phyloP scores from a whole-genome alignment of 2,329 filamentous ascomycete species.

The Calonectria honghensis region DNA sequence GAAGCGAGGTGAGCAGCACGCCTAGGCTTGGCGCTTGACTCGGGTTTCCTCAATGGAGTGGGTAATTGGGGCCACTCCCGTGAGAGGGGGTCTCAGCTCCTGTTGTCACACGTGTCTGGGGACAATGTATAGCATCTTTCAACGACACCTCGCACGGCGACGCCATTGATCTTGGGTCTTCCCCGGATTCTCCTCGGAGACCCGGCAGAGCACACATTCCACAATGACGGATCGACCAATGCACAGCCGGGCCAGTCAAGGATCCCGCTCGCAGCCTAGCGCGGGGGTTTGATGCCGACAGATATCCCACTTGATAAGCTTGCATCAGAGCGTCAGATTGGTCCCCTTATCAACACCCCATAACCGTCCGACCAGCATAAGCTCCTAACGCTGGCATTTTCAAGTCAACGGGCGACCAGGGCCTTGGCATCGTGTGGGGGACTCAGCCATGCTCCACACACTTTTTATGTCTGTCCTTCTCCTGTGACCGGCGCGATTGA shows the following conservation, averaged over 20 bases:
- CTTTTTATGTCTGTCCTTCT: neutral
- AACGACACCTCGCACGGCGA: constrained; percentile 1
- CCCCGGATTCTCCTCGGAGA: constrained; percentile 23
- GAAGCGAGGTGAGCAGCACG: constrained; percentile 2
- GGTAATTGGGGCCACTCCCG: constrained; percentile 7
- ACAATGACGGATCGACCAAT: constrained; percentile 13
- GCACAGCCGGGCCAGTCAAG: constrained; percentile 22
- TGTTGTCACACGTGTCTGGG: neutral
- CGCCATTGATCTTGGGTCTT: neutral
- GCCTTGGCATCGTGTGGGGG: constrained; percentile 23
- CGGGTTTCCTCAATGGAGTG: constrained; percentile 11
- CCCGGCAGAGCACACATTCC: constrained; percentile 2
- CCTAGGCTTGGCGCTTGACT: constrained; percentile 16
- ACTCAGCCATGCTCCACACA: constrained; percentile 25
- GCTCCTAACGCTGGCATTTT: neutral
- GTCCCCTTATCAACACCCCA: constrained; percentile 22
- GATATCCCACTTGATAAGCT: constrained; percentile 31
- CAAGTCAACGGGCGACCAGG: constrained; percentile 7
- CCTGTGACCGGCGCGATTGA: neutral
- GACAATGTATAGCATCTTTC: neutral
- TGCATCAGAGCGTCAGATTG: constrained; percentile 25
- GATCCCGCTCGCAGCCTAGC: constrained; percentile 27
- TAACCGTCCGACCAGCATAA: neutral
- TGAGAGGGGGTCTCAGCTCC: constrained; percentile 8
- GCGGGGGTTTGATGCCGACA: constrained; percentile 23